Percentiles rank a stretch among this genome's conserved stretches.
Conservation (phyloP, 1,284 basidiomycete species). For the Fomitiporia mediterranea region DNA sequence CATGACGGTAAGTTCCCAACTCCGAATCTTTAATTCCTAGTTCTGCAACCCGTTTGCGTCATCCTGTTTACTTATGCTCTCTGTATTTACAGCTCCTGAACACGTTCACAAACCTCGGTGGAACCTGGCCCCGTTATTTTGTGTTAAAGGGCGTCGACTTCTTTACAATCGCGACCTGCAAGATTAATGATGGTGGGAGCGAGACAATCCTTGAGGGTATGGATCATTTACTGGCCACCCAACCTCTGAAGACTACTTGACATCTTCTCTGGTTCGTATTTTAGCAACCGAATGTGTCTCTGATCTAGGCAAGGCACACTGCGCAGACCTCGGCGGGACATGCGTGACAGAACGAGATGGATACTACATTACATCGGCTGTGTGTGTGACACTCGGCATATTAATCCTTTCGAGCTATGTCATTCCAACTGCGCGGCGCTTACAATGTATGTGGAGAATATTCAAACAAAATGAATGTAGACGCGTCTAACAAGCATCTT, state of each 20-base stretch:
- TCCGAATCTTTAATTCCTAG: background rate
- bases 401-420: slow-evolving; percentile 74
- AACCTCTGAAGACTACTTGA: too few species aligned
- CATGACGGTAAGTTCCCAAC: slow-evolving; percentile 72
- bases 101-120: slow-evolving; percentile 95
- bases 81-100: slow-evolving; percentile 68
- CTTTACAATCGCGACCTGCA: slow-evolving; percentile 80
- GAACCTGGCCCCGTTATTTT: slow-evolving; percentile 96
- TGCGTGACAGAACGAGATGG: slow-evolving; percentile 88
- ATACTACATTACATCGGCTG: slow-evolving; percentile 81
- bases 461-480: background rate
- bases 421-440: slow-evolving; percentile 75
- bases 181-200: slow-evolving; percentile 51
- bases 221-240: too few species aligned
- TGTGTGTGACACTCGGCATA: slow-evolving; percentile 77
- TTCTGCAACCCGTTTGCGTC: slow-evolving; percentile 4
- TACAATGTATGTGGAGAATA: slow-evolving; percentile 67
- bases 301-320: slow-evolving; percentile 81
- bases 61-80: slow-evolving; percentile 16
- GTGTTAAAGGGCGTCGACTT: slow-evolving; percentile 88
- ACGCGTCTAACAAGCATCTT: background rate
- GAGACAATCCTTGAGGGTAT: slow-evolving; percentile 59
- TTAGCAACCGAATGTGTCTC: slow-evolving; percentile 85
- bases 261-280: too few species aligned
- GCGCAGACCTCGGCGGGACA: slow-evolving; percentile 69